These are phyloP conservation scores for Micractinium sp. DNA, from an alignment of 139 green algal species.

Conservation along the genomic window DNA sequence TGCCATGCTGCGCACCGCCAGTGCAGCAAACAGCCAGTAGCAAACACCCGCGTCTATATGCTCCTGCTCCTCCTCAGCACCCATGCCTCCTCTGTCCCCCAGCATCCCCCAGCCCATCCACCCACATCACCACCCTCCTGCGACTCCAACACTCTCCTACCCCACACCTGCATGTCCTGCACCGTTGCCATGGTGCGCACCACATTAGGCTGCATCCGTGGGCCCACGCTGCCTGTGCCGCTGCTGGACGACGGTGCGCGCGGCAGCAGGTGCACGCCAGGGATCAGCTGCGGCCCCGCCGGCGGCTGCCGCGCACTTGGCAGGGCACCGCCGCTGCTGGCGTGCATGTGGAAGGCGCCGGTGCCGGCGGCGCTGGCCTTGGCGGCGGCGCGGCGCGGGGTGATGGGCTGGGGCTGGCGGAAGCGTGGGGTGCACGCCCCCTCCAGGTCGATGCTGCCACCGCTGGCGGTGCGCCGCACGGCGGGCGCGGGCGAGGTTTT, in stretches of 20 bases:
- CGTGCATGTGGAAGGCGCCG: not conserved
- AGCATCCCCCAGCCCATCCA: not conserved
- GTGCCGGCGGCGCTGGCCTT: not conserved
- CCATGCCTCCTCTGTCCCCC: not conserved
- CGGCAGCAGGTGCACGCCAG: slow-evolving; percentile 17
- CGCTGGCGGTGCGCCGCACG: not conserved
- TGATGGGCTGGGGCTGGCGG: slow-evolving; percentile 10
- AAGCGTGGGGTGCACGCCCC: not conserved
- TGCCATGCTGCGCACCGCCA: too few relatives aligned
- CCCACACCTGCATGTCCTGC: not conserved
- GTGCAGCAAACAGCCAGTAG: not conserved
- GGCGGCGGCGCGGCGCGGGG: not conserved
- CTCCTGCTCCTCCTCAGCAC: not conserved
- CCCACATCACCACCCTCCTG: not conserved
- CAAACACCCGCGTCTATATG: not conserved
- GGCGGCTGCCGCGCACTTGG: not conserved
- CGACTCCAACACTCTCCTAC: too few relatives aligned
- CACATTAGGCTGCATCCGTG: not conserved
- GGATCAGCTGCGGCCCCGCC: not conserved
- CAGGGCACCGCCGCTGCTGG: not conserved
- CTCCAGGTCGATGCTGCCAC: not conserved
- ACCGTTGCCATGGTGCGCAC: not conserved
- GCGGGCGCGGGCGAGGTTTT: not conserved
- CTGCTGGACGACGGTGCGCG: not conserved
- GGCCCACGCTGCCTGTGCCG: not conserved